Evolutionary conservation across 2,329 filamentous ascomycete species (phyloP).

Genomic region (Paecilomyces sp.): DNA sequence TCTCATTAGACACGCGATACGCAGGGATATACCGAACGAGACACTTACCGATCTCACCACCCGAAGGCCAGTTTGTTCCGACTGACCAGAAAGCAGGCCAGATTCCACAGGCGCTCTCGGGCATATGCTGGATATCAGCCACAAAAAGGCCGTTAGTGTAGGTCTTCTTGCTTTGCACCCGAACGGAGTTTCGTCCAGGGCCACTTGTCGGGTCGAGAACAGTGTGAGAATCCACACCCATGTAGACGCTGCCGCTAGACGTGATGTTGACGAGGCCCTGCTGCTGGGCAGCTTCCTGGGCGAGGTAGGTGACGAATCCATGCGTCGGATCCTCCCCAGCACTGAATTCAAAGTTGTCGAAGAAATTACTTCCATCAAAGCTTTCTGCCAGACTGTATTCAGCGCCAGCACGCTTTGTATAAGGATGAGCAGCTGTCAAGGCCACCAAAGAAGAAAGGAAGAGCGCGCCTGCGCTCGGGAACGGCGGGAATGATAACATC

Average conservation of each 20-base stretch:
- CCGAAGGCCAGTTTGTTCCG: conserved; percentile 32
- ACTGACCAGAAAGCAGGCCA: conserved; percentile 46
- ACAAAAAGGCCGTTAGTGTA: conserved; percentile 42
- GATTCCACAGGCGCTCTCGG: conserved; percentile 40
- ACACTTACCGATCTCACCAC: conserved; percentile 37
- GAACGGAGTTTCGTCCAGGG: conserved; percentile 36
- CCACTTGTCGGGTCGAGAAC: conserved; percentile 23
- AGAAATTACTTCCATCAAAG: conserved; percentile 41
- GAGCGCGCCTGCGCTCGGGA: conserved; percentile 23
- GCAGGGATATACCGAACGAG: background rate
- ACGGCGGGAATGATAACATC: conserved; percentile 20
- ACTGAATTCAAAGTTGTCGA: conserved; percentile 44
- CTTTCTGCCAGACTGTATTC: conserved; percentile 32
- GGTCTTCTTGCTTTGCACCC: conserved; percentile 36
- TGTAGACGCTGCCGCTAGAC: conserved; percentile 29
- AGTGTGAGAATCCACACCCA: conserved; percentile 38
- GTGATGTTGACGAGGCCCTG: conserved; percentile 28
- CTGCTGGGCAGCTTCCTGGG: conserved; percentile 26
- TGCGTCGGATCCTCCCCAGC: conserved; percentile 40
- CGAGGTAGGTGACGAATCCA: conserved; percentile 41
- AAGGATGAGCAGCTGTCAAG: conserved; percentile 13
- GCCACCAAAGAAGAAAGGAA: conserved; percentile 18
- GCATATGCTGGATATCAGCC: conserved; percentile 42
- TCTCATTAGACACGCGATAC: background rate
- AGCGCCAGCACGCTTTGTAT: background rate